Evolutionary conservation across 1,284 basidiomycete species (phyloP), one percentile per base, ranked within the genome.

Genomic region (Mycocalia duriaeana): DNA sequence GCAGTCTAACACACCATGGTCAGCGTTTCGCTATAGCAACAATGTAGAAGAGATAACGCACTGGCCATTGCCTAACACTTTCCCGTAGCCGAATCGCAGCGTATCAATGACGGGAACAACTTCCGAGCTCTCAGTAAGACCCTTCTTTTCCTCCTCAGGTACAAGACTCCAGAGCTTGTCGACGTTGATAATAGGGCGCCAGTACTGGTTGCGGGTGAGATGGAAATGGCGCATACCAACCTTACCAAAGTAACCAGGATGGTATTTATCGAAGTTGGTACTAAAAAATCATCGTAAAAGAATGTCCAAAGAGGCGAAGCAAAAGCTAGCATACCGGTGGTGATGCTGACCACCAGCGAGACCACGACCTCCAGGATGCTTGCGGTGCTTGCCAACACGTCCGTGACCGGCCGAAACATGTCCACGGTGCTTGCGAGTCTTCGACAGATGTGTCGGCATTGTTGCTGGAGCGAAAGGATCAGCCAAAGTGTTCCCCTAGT

Each of bases 301-400:
- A 46, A 40, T 38, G 13, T 23, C 11, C 24, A 28, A 23, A 24
- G 36, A 47, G 48, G 38, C 18, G 16, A 39, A 34, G 46, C 8
- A 28, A 18, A 40, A 42, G 14, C 44, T 38, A 25, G 77, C 85
- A 62, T 64, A 90, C 88, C 95, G 81, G 87, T 99, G 96, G 81
- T 99, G 95, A 79, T 98, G 95, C 76, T 88, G 82, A 85, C 96
- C 95, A 94, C 95, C 96, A 77, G 95, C 95, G 65, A 98, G 89
- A 97, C 95, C 95, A 75, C 95, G 91, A 92, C 95, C 95, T 80
- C 95, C 95, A 53, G 96, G 96, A 69, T 96, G 94, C 76, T 99
- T 98, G 73, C 95, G 89, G 86, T 99, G 95, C 85, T 99, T 98
- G 63, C 95, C 96, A 67, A 99, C 89, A 89, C 95, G 94, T 76